Evolutionary conservation across 371 early-diverging fungal genomes (phyloP), one percentile per base, ranked within the genome.

Genomic region (Chytridium lagenaria): DNA sequence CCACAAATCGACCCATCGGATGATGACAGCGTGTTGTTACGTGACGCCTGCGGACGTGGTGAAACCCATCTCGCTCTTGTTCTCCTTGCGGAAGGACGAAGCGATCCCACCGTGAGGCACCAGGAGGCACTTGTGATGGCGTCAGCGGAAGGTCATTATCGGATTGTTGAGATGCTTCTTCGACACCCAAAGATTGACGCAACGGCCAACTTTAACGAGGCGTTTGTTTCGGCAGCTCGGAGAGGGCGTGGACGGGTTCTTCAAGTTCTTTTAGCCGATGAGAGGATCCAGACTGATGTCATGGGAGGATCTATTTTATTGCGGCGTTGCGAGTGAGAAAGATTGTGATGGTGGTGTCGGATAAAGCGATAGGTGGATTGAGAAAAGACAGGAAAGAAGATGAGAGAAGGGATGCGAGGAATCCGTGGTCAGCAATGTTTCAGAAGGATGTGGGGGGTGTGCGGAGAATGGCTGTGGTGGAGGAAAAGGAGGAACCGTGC

Each of bases 111-210:
- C 7, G 7, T 7, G 44, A 19, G 44, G 19, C 44, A 44, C 12
- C 44, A 44, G 19, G 12, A 44, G 44, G 44, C 44, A 19, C 19
- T 44, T 44, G 44, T 44, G 7, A 44, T 44, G 44, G 44, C 44
- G 7, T 10, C 36, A 15, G 37, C 28, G 7, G 38, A 15, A 28
- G 72, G 72, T 28, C 33, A 31, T 31, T 30, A 49, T 37, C 19
- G 37, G 10, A 50, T 50, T 16, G 72, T 71, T 30, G n/a, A 50
- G 19, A 36, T 67, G n/a, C 49, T 72, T 36, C 69, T 72, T n/a
- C 19, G 51, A 1, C 70, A 72, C 34, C 72, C 72, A 31, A 33
- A 68, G 31, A 38, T 72, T 22, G 55, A 74, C 44, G 69, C 74
- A 1, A 28, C 59, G 16, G 70, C 50, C 3, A 31, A 49, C 5